Evolutionary conservation across 106 monocot genomes (phyloP), one percentile per base, ranked within the genome.

Genomic region (Apostasia shenzhenica): DNA sequence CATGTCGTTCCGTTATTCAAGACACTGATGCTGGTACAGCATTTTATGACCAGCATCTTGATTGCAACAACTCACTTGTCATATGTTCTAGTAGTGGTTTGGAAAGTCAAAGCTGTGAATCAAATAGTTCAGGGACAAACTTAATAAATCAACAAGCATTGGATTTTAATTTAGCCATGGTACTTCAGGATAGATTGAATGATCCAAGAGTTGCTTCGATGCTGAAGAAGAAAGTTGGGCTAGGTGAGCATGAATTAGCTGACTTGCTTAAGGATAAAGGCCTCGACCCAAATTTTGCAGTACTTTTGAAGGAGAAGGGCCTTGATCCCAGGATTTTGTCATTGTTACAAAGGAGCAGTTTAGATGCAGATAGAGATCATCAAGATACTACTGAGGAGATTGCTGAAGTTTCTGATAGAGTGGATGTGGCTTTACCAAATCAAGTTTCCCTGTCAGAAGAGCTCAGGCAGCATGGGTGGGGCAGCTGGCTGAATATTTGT

Each of bases 291-390:
- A 92, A 92, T 85, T 97, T 97, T 86, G 86, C 92, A 13, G 80
- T 82, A 64, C 82, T 97, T 82, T 70, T 97, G 73, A 92, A 97
- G 82, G 92, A 97, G 38, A 97, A 92, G 48, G 92, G 86, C 41
- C 55, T 97, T 67, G 95, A 97, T 86, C 95, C 95, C 44, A 89
- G 86, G 53, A 92, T 97, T 79, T 75, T 97, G 57, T 73, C 92
- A 58, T 82, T 97, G 57, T 59, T 97, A 67, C 95, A 97, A 77
- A 82, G 95, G 67, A 86, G 92, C 72, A 97, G 95, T 66, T 83
- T 97, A 73, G 95, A 97, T 87, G 95, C 92, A 59, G 95, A 92
- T 57, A 86, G 95, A 82, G 95, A 97, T 71, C 88, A 89, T 79
- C 82, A 69, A 66, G 92, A 82, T 66, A 64, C 78, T 67, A 50